Conservation (phyloP, 768 basidiomycete genomes). For the Inosperma sp. region DNA sequence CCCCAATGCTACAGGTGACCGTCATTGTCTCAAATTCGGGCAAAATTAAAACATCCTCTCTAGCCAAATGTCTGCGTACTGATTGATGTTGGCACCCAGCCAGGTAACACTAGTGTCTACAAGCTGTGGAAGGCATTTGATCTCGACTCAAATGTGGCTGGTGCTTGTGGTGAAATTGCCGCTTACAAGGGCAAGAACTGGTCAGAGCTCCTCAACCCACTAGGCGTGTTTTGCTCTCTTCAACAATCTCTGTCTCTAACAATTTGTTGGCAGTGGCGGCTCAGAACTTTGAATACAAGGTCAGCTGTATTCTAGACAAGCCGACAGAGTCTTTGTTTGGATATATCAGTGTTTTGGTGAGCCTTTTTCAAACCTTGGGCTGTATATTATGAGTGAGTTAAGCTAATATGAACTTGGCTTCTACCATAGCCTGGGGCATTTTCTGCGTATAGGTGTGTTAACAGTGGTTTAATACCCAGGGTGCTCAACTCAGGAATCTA, state of each 20-base stretch:
- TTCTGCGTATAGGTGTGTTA: slow-evolving; percentile 70
- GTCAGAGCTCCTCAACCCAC: slow-evolving; percentile 74
- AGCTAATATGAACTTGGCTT: background rate
- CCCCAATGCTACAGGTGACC: slow-evolving; percentile 69
- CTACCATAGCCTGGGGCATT: slow-evolving; percentile 94
- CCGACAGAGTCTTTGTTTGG: slow-evolving; percentile 87
- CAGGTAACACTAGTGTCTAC: slow-evolving; percentile 84
- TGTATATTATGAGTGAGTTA: background rate
- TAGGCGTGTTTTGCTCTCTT: slow-evolving; percentile 45
- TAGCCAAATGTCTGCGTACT: slow-evolving; percentile 90
- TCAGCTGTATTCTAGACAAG: slow-evolving; percentile 87
- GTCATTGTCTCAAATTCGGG: background rate
- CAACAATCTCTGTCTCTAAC: background rate
- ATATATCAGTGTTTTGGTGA: slow-evolving; percentile 90
- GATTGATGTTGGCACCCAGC: slow-evolving; percentile 91
- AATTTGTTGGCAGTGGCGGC: slow-evolving; percentile 60
- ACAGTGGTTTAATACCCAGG: background rate
- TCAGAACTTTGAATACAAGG: slow-evolving; percentile 95
- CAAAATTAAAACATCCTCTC: slow-evolving; percentile 3
- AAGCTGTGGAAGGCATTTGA: slow-evolving; percentile 95
- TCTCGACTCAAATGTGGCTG: slow-evolving; percentile 86
- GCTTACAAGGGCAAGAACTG: slow-evolving; percentile 89
- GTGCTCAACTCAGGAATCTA: slow-evolving; percentile 18
- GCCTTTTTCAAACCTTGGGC: slow-evolving; percentile 16
- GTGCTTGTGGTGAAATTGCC: slow-evolving; percentile 96